These are phyloP conservation scores for Debaryomyces coudertii DNA, from an alignment of 1,139 yeast genomes.

Conservation along the genomic window DNA sequence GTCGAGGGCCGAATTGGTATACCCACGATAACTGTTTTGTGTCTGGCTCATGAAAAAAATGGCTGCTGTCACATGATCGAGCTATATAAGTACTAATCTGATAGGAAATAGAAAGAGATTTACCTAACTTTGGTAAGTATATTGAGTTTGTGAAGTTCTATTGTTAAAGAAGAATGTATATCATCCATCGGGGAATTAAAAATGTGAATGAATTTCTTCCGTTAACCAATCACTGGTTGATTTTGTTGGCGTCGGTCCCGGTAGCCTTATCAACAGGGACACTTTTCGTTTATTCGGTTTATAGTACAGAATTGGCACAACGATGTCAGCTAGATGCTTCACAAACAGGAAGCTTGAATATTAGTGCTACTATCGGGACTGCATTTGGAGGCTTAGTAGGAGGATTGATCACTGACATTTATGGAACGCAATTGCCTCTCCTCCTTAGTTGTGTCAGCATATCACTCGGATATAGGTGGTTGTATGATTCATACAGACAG, in stretches of 20 bases:
- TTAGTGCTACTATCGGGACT: constrained; percentile 35
- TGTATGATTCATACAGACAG: constrained; percentile 24
- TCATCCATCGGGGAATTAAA: constrained; percentile 21
- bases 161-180: constrained; percentile 13
- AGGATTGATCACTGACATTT: constrained; percentile 35
- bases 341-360: constrained; percentile 34
- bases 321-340: constrained; percentile 32
- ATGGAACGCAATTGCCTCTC: constrained; percentile 41
- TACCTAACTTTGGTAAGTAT: background rate
- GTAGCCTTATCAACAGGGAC: constrained; percentile 40
- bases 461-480: constrained; percentile 32
- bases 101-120: background rate
- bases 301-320: constrained; percentile 37
- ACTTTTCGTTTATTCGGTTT: constrained; percentile 37
- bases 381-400: constrained; percentile 37
- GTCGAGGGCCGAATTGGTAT: constrained; percentile 3
- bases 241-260: constrained; percentile 30
- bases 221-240: constrained; percentile 32
- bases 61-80: constrained; percentile 2
- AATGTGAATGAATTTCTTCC: constrained; percentile 28
- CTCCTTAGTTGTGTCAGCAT: constrained; percentile 28
- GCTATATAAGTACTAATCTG: background rate
- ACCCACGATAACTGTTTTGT: background rate
- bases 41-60: background rate
- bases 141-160: background rate